Conservation (phyloP, 2,329 filamentous ascomycete species). For the Calycina marina region DNA sequence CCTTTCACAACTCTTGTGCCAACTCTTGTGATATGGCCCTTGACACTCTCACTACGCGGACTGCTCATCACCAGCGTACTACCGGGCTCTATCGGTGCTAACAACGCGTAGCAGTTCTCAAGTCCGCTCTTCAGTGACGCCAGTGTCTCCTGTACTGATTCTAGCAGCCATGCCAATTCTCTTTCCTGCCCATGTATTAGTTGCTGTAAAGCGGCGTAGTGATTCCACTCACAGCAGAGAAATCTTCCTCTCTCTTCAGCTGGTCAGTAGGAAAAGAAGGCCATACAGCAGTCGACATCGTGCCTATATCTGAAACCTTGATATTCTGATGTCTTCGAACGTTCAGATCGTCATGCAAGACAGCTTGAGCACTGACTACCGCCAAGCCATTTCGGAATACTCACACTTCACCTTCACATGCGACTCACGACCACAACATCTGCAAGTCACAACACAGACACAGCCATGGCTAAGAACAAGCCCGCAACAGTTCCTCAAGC, state of each 20-base stretch:
- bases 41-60: slow-evolving; percentile 73
- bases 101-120: slow-evolving; percentile 61
- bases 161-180: slow-evolving; percentile 23
- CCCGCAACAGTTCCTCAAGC: neutral
- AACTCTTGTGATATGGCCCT: slow-evolving; percentile 80
- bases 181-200: slow-evolving; percentile 12
- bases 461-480: neutral
- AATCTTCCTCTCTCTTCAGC: slow-evolving; percentile 19
- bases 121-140: slow-evolving; percentile 15
- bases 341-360: neutral
- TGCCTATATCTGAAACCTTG: neutral
- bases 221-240: slow-evolving; percentile 18
- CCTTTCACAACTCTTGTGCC: slow-evolving; percentile 88
- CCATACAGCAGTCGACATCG: slow-evolving; percentile 16
- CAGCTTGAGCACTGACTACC: neutral
- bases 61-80: slow-evolving; percentile 85
- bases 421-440: neutral
- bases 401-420: neutral
- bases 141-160: slow-evolving; percentile 22
- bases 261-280: slow-evolving; percentile 16
- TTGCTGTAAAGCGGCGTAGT: too few relatives aligned
- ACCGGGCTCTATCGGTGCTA: slow-evolving; percentile 72
- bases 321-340: neutral
- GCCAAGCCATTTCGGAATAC: neutral
- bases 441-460: slow-evolving; percentile 4